These are phyloP conservation scores for Piloderma croceum DNA, from an alignment of 768 basidiomycete genomes.

Conservation along the genomic window DNA sequence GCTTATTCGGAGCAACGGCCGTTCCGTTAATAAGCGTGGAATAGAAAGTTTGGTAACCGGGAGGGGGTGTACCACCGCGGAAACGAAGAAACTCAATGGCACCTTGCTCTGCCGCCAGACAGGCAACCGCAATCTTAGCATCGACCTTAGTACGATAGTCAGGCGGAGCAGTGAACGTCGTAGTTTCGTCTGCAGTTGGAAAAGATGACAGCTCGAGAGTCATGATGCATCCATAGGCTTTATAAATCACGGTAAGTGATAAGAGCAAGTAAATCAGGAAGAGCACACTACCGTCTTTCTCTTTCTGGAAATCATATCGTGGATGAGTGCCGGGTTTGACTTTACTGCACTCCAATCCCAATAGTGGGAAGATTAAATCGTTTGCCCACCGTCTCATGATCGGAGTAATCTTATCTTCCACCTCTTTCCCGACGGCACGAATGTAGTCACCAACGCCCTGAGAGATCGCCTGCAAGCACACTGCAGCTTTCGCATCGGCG, in stretches of 20 bases:
- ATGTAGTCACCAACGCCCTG: conserved; percentile 56
- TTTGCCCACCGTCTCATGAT: conserved; percentile 40
- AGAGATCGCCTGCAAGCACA: conserved; percentile 58
- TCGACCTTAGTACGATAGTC: conserved; percentile 56
- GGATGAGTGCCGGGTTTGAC: conserved; percentile 34
- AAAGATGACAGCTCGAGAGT: conserved; percentile 34
- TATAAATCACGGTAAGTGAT: not conserved
- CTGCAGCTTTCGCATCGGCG: conserved; percentile 65
- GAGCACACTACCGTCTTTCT: conserved; percentile 45
- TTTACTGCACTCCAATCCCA: conserved; percentile 43
- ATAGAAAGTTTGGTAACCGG: no score
- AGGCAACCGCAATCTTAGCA: conserved; percentile 53
- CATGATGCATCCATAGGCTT: conserved; percentile 55
- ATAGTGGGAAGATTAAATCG: conserved; percentile 39
- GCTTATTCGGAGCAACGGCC: no score
- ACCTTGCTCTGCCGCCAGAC: conserved; percentile 49
- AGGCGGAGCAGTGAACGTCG: conserved; percentile 39
- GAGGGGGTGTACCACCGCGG: conserved; percentile 37
- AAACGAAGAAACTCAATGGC: conserved; percentile 57
- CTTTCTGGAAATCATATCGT: conserved; percentile 35
- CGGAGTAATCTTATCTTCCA: conserved; percentile 43
- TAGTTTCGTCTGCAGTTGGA: conserved; percentile 29
- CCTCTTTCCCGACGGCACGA: conserved; percentile 35
- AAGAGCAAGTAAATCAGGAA: not conserved
- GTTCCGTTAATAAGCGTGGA: no score